Base-by-base conservation (phyloP, 2,329 filamentous ascomycete genomes). In the Arthroderma sp. region DNA sequence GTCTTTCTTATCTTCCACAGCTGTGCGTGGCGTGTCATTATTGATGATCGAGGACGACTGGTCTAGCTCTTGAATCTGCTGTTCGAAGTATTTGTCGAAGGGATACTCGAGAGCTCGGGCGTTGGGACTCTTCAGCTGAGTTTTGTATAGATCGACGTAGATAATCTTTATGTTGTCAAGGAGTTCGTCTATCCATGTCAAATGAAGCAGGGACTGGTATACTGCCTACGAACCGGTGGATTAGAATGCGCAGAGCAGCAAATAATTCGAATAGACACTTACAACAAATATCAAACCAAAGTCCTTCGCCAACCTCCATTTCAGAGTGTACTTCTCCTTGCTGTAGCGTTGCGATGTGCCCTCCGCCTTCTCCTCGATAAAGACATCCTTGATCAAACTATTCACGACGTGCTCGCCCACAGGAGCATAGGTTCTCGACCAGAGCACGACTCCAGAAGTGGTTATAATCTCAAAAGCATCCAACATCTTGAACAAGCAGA, bases 381-480 rank as follows among this genome's bases (percentile, higher is more conserved):
- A 95, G 60, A 95, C 85, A 65, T 96, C 87, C 62, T 81, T 81
- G 66, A 98, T 95, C 64, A 98, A 81, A 70, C 78, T 83, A 71
- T 98, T 95, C 71, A 98, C 81, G 52, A 95, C 73, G 55, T 83
- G 80, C 37, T 84, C 77, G 61, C 80, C 87, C 59, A 94, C 79
- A 2, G 82, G 75, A 44, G 81, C 79, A 62, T 89, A 94, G 28
- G 80, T 82, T 61, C 84, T 82, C 49, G 89, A 95, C 91, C 91
- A 98, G 45, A 98, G 77, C 47, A 98, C 91, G 50, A 98, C 88
- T 46, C 91, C 91, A 3, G 88, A 94, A 33, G 89, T 94, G 49
- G 89, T 95, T 49, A 98, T 67, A 53, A 98, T 91, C 66, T 98
- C 89, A 63, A 98, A 98, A 10, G 85, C 83, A 70, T 98, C 91